Evolutionary conservation across 805 yeast species (phyloP), one percentile per base, ranked within the genome.

Genomic region (Pichia ethanolica): DNA sequence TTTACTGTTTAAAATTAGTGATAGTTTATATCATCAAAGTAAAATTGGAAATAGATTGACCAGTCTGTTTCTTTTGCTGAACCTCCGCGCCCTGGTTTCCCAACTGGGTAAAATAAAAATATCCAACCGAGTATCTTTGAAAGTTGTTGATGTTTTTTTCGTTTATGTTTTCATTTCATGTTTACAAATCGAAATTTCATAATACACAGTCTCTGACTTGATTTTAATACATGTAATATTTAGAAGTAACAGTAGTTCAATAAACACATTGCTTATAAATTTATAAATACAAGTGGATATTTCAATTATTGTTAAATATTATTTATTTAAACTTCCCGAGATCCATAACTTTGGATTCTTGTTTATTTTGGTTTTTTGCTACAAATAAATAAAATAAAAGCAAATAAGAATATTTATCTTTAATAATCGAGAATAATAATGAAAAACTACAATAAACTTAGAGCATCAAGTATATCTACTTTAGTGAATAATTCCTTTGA

Each of bases 121-220:
- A 3, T 89, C n/a, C 3, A 20, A 20, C 20, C 20, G 26, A 37
- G 3, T 14, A 37, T 26, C 4, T 3, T 26, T 14, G 9, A 11
- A 26, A 20, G 39, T 26, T 28, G 37, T 32, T 25, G 26, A 30
- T 41, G 44, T 11, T 40, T 40, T 40, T 32, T 20, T 20, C 3
- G 3, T 20, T 20, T 20, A 97, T 97, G 86, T 82, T 64, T 90
- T 89, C 67, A 95, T 88, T 75, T 89, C 38, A 89, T 90, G 96
- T 97, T 90, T 9, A 74, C 90, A 50, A 20, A 20, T 20, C 20
- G 3, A 20, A 20, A 20, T 20, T 20, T 20, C 3, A 3, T 20
- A 20, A 20, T 20, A 20, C 3, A 20, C 20, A 20, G 20, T 20
- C 20, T 3, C 20, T 20, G 3, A 20, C 20, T 20, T 20, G 20